Evolutionary conservation across 2,329 filamentous ascomycete species (phyloP).

Genomic region (Chrysoporthe cubensis): DNA sequence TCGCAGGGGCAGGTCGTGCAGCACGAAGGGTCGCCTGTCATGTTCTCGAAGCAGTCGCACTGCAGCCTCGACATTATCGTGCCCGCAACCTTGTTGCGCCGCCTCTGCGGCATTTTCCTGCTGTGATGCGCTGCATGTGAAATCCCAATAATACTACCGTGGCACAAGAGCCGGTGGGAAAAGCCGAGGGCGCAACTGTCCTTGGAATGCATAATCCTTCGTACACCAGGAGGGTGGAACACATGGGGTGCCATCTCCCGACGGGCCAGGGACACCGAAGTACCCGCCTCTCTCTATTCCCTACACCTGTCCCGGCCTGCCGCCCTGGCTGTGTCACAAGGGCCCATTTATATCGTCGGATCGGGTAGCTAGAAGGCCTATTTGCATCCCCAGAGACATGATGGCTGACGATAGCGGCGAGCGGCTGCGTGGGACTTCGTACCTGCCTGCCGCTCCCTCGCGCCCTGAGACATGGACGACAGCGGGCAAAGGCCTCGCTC

Average conservation of each 20-base stretch:
- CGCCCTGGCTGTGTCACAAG: too few relatives aligned
- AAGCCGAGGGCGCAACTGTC: not conserved
- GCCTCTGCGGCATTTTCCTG: constrained; percentile 15
- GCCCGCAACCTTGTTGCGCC: constrained; percentile 1
- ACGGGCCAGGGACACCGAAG: not conserved
- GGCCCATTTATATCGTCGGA: too few relatives aligned
- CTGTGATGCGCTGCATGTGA: constrained; percentile 14
- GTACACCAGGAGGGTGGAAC: not conserved
- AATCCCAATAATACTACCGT: constrained; percentile 11
- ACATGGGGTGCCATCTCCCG: not conserved
- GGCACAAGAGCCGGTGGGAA: constrained; percentile 6
- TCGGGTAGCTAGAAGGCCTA: not conserved
- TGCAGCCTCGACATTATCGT: constrained; percentile 15
- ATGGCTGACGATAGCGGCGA: not conserved
- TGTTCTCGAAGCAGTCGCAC: constrained; percentile 16
- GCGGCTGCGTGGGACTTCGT: not conserved
- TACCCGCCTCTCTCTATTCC: too few relatives aligned
- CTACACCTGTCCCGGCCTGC: too few relatives aligned
- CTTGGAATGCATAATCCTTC: not conserved
- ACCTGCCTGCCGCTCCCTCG: not conserved
- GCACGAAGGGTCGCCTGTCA: not conserved
- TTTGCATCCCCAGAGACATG: not conserved
- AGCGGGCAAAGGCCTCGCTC: not conserved
- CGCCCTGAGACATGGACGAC: not conserved
- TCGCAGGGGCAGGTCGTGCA: not conserved